Base-by-base conservation (phyloP, 1,139 yeast species). In the Chernovozyma sophiae-reginae region DNA sequence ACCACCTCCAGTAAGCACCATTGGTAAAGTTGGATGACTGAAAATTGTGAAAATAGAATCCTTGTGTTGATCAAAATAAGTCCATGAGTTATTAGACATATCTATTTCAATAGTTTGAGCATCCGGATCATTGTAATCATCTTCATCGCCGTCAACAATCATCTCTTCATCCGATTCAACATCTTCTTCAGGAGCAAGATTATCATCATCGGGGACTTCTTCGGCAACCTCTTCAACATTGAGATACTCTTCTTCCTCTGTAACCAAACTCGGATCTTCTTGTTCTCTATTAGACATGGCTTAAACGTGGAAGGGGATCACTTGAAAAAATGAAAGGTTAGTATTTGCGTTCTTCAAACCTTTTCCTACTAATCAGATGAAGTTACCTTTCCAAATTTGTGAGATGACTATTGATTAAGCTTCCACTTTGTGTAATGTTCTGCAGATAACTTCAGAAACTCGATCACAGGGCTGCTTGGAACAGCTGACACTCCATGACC, bases 41-140 rank as follows among this genome's bases (percentile, higher is more conserved):
- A 84, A 77, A 14, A 92, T 72, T 18, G 85, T 72, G 60, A 86
- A 92, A 11, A 92, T 77, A 3, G 95, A 83, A 57, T 89, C 96
- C 39, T 75, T 72, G 56, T 92, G 98, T 50, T 77, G 74, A 56
- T 92, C 98, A 56, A 90, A 92, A 58, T 87, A 92, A 0, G 87
- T 71, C 66, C 84, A 76, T 3, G 97, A 87, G 63, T 92, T 90
- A 61, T 92, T 90, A 34, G 90, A 71, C 78, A 89, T 67, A 54
- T 89, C 97, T 35, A 71, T 68, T 42, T 68, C 73, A 32, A 70
- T 57, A 10, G 57, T 49, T 8, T 48, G 55, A n/a, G 58, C 60
- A n/a, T 48, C 55, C 19, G 53, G 61, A 4, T 52, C 63, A 3
- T 49, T 60, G 12, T 53, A 61, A 22, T 53, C 61, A 12, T 52